Percentiles rank a stretch among this genome's conserved stretches.
phyloP scores from a whole-genome alignment of 1,284 basidiomycete genomes.

The Sporisorium exsertum region DNA sequence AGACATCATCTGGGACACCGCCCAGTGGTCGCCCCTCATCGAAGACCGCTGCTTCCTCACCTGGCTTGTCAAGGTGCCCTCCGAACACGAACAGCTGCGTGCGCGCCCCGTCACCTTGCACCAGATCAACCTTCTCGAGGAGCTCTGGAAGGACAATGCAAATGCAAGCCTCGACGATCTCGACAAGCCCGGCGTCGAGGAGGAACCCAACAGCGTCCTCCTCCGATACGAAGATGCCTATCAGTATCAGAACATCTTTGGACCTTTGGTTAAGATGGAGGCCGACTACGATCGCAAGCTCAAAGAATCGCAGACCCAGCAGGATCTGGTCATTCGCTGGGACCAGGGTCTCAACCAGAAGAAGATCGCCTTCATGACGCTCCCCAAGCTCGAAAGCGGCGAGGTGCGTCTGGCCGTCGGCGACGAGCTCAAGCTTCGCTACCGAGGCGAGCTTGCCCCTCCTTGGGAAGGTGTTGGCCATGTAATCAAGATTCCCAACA shows the following conservation, averaged over 20 bases:
- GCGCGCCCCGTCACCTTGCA: constrained; percentile 95
- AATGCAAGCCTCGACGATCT: constrained; percentile 94
- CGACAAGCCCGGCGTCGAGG: constrained; percentile 80
- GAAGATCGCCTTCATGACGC: constrained; percentile 92
- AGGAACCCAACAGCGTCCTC: constrained; percentile 88
- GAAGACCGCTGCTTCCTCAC: constrained; percentile 97
- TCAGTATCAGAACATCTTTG: constrained; percentile 99
- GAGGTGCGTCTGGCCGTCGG: constrained; percentile 97
- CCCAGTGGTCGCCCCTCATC: constrained; percentile 97
- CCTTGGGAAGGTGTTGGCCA: constrained; percentile 95
- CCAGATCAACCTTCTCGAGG: constrained; percentile 96
- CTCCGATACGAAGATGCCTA: constrained; percentile 94
- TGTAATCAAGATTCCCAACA: constrained; percentile 99
- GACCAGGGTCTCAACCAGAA: constrained; percentile 98
- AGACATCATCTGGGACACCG: constrained; percentile 98
- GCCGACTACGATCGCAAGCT: constrained; percentile 98
- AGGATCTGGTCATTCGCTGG: constrained; percentile 94
- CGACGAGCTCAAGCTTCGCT: constrained; percentile 91
- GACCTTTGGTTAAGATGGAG: constrained; percentile 98
- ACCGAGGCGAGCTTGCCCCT: constrained; percentile 82
- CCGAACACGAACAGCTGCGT: constrained; percentile 91
- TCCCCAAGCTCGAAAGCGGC: constrained; percentile 97
- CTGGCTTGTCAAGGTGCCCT: constrained; percentile 97
- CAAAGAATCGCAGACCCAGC: constrained; percentile 98
- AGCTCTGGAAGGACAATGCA: constrained; percentile 97